Evolutionary conservation across 306 rosid genomes (phyloP).

Genomic region (Corylus heterophylla): DNA sequence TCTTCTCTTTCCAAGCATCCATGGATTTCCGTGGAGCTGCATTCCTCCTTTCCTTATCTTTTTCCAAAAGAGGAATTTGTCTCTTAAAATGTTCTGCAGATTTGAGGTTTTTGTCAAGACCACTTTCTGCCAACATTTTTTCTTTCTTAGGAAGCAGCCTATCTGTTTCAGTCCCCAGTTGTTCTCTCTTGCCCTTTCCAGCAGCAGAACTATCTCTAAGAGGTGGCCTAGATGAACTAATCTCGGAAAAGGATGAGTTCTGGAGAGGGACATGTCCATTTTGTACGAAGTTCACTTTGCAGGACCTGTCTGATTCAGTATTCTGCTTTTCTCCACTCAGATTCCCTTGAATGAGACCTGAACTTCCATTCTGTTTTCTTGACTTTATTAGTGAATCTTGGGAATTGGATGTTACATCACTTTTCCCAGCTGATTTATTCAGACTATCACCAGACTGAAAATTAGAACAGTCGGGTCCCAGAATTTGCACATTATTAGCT

Average conservation of each 20-base stretch:
- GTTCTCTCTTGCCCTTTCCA: conserved; percentile 66
- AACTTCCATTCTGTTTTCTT: conserved; percentile 45
- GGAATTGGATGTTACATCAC: conserved; percentile 33
- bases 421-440: conserved; percentile 31
- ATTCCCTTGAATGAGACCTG: conserved; percentile 41
- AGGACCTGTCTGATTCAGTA: conserved; percentile 38
- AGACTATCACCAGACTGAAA: conserved; percentile 41
- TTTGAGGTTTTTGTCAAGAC: conserved; percentile 57
- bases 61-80: conserved; percentile 55
- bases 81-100: conserved; percentile 49
- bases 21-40: conserved; percentile 68
- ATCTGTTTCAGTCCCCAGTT: conserved; percentile 57
- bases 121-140: conserved; percentile 46
- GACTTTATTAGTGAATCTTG: conserved; percentile 42
- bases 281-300: conserved; percentile 41
- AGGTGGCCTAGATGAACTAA: conserved; percentile 56
- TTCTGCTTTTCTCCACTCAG: conserved; percentile 39
- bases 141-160: conserved; percentile 62
- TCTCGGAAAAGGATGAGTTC: conserved; percentile 37
- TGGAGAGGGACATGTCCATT: conserved; percentile 46
- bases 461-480: conserved; percentile 40
- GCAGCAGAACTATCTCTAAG: conserved; percentile 49
- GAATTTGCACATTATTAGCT: conserved; percentile 41
- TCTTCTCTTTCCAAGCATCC: conserved; percentile 99
- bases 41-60: conserved; percentile 79